phyloP scores from a whole-genome alignment of 2,329 filamentous ascomycete species.

The Dothistroma septosporum region DNA sequence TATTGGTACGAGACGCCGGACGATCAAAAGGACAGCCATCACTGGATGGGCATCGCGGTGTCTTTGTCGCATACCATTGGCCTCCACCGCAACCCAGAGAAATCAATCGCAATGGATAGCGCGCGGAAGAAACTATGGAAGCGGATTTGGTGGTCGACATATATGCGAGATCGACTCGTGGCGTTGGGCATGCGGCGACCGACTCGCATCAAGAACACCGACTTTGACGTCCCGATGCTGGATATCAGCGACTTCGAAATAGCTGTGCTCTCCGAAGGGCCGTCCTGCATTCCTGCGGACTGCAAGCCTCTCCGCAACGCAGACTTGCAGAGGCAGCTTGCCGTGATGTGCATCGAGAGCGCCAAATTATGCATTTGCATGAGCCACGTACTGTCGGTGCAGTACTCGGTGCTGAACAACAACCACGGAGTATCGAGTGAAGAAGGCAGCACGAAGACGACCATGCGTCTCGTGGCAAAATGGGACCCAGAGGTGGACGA shows the following conservation, averaged over 20 bases:
- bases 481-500: constrained; percentile 74
- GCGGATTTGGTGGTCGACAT: constrained; percentile 96
- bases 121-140: constrained; percentile 83
- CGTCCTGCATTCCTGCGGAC: constrained; percentile 63
- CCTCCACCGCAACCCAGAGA: constrained; percentile 78
- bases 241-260: constrained; percentile 81
- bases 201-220: constrained; percentile 86
- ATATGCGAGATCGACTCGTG: constrained; percentile 89
- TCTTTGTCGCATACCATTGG: constrained; percentile 92
- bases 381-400: constrained; percentile 80
- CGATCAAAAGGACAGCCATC: constrained; percentile 96
- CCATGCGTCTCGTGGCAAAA: constrained; percentile 87
- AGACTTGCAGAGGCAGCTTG: constrained; percentile 71
- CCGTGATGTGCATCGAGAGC: constrained; percentile 86
- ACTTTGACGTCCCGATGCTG: constrained; percentile 91
- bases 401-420: constrained; percentile 86
- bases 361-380: constrained; percentile 85
- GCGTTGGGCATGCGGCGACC: constrained; percentile 90
- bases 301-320: constrained; percentile 69
- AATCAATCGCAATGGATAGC: constrained; percentile 64
- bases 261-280: constrained; percentile 56
- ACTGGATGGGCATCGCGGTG: constrained; percentile 96
- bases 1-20: constrained; percentile 98
- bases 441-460: constrained; percentile 63
- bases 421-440: constrained; percentile 69